Conservation (phyloP, 1,284 basidiomycete genomes). For the Tranzscheliella williamsii region DNA sequence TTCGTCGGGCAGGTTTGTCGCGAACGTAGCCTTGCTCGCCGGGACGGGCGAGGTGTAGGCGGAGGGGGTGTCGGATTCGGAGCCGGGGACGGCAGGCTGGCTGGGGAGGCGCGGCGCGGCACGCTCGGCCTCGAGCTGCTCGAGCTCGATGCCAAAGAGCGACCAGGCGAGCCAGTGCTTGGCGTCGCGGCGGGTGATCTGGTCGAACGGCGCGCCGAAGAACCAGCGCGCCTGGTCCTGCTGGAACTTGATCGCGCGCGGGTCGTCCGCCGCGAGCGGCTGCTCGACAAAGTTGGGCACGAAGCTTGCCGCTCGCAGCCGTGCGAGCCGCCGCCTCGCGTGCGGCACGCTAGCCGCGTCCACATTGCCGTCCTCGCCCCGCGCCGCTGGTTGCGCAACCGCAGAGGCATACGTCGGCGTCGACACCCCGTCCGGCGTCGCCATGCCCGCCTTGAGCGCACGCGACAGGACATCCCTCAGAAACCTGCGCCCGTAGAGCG, state of each 20-base stretch:
- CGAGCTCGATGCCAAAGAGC: slow-evolving; percentile 43
- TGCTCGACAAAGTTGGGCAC: slow-evolving; percentile 42
- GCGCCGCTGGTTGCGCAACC: not conserved
- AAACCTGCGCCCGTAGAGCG: slow-evolving; percentile 33
- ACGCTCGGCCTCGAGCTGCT: slow-evolving; percentile 43
- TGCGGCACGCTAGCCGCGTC: not conserved
- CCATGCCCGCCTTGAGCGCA: slow-evolving; percentile 41
- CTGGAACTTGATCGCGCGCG: slow-evolving; percentile 47
- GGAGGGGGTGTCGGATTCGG: slow-evolving; percentile 4
- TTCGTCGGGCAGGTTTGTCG: not conserved
- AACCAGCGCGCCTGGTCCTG: slow-evolving; percentile 51
- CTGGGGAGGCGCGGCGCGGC: not conserved
- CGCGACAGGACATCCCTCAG: slow-evolving; percentile 34
- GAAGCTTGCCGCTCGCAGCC: slow-evolving; percentile 35
- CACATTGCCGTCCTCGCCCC: not conserved
- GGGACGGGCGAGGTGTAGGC: slow-evolving; percentile 27
- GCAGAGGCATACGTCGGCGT: slow-evolving; percentile 13
- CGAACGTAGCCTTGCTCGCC: slow-evolving; percentile 4
- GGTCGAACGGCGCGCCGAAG: slow-evolving; percentile 22
- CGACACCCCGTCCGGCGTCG: not conserved
- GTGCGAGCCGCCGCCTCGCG: slow-evolving; percentile 11
- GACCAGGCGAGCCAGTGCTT: slow-evolving; percentile 58
- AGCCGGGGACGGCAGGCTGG: not conserved
- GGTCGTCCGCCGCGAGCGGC: slow-evolving; percentile 40
- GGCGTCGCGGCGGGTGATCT: slow-evolving; percentile 47